phyloP scores from a whole-genome alignment of 495 filamentous ascomycete species.

The Zalerion maritima region DNA sequence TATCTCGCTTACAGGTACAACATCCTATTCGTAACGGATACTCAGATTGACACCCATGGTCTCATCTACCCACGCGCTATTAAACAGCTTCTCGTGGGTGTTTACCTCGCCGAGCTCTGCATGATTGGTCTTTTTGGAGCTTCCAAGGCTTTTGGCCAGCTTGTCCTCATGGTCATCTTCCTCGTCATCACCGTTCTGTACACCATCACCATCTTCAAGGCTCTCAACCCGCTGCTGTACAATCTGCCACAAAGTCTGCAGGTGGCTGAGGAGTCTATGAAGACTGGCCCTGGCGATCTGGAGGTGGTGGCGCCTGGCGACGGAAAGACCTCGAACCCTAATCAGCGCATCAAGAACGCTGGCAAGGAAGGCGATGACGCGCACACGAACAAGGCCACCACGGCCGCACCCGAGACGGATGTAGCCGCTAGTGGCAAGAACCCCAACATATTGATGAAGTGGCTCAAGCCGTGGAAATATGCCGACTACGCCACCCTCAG shows the following conservation, averaged over 20 bases:
- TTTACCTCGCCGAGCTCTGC: slow-evolving; percentile 74
- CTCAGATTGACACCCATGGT: slow-evolving; percentile 79
- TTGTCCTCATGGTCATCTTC: slow-evolving; percentile 72
- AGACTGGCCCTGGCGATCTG: slow-evolving; percentile 19
- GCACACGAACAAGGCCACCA: slow-evolving; percentile 11
- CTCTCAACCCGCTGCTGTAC: slow-evolving; percentile 65
- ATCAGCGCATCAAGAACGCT: slow-evolving; percentile 15
- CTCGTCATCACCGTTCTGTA: slow-evolving; percentile 69
- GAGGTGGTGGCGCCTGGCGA: slow-evolving; percentile 17
- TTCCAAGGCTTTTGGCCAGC: slow-evolving; percentile 52
- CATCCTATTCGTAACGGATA: slow-evolving; percentile 78
- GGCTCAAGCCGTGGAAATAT: slow-evolving; percentile 66
- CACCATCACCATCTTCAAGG: slow-evolving; percentile 65
- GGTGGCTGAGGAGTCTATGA: slow-evolving; percentile 44
- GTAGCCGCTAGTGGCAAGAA: slow-evolving; percentile 15
- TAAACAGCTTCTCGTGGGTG: slow-evolving; percentile 78
- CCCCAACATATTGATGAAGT: slow-evolving; percentile 44
- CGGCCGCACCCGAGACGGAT: slow-evolving; percentile 11
- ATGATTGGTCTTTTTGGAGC: slow-evolving; percentile 84
- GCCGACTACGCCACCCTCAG: slow-evolving; percentile 58
- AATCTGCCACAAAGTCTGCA: slow-evolving; percentile 56
- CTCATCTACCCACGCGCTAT: slow-evolving; percentile 76
- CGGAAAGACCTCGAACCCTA: slow-evolving; percentile 14
- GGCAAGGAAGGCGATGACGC: slow-evolving; percentile 16
- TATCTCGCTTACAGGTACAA: slow-evolving; percentile 95